Conservation (phyloP, 1,284 basidiomycete genomes). For the Hemileia vastatrix region DNA sequence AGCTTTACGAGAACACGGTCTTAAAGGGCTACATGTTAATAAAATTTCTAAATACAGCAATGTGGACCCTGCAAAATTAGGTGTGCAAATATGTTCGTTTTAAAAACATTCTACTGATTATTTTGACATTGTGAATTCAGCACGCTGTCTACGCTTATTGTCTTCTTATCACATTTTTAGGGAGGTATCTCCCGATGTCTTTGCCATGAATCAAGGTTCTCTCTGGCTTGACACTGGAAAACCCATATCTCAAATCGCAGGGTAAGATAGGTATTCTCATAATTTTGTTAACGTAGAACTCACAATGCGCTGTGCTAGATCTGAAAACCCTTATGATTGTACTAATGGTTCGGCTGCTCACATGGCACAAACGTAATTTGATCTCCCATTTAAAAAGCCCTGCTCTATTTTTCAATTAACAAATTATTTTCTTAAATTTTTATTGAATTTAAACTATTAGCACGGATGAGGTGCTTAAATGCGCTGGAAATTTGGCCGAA, state of each 20-base stretch:
- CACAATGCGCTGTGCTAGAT: no score
- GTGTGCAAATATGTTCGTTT: slow-evolving; percentile 47
- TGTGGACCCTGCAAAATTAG: slow-evolving; percentile 53
- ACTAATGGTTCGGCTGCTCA: no score
- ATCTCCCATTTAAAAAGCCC: slow-evolving; percentile 42
- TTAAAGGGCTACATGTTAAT: slow-evolving; percentile 52
- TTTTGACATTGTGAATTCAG: background rate
- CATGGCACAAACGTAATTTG: background rate
- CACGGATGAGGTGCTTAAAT: slow-evolving; percentile 62
- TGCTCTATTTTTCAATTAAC: slow-evolving; percentile 55
- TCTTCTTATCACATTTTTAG: slow-evolving; percentile 61
- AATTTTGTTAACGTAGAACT: no score
- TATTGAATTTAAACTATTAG: no score
- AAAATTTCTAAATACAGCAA: slow-evolving; percentile 51
- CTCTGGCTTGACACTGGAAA: slow-evolving; percentile 60
- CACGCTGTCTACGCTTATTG: slow-evolving; percentile 58
- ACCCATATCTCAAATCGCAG: slow-evolving; percentile 44
- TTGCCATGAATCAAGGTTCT: slow-evolving; percentile 58
- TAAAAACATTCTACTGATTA: no score
- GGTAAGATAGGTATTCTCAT: no score
- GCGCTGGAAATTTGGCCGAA: slow-evolving; percentile 54
- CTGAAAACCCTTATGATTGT: no score
- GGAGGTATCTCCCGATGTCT: slow-evolving; percentile 58
- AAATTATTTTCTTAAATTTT: no score
- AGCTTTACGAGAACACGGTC: slow-evolving; percentile 46